Evolutionary conservation across 1,139 yeast genomes (phyloP).

Genomic region (Saccharomyces hybrid): DNA sequence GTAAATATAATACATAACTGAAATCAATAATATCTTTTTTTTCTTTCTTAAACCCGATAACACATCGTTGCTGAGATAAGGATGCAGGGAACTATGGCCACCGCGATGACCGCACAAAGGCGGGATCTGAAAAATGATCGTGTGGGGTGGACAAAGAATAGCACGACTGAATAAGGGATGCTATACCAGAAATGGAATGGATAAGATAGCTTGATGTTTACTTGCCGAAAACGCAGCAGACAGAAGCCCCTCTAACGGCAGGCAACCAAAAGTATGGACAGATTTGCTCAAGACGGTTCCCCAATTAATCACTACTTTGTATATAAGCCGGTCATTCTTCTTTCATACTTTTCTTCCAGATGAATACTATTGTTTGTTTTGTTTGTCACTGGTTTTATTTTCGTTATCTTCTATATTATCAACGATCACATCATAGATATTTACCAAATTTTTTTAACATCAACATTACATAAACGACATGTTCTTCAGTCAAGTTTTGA

Average conservation of each 20-base stretch:
- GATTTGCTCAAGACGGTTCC: not conserved
- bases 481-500: slow-evolving; percentile 15
- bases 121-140: slow-evolving; percentile 1
- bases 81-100: not conserved
- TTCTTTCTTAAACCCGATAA: not conserved
- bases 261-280: not conserved
- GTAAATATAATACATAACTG: not conserved
- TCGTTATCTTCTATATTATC: no score
- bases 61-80: not conserved
- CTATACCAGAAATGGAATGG: not conserved
- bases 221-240: not conserved
- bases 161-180: not conserved
- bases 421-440: not conserved
- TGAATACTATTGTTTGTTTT: not conserved
- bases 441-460: not conserved
- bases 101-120: not conserved
- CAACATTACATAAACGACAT: slow-evolving; percentile 1
- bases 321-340: not conserved
- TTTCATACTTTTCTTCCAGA: not conserved
- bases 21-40: not conserved
- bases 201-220: not conserved
- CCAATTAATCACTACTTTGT: not conserved
- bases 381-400: not conserved
- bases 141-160: not conserved
- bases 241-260: not conserved